Conservation (phyloP, 306 rosid genomes). For the Corylus americana region DNA sequence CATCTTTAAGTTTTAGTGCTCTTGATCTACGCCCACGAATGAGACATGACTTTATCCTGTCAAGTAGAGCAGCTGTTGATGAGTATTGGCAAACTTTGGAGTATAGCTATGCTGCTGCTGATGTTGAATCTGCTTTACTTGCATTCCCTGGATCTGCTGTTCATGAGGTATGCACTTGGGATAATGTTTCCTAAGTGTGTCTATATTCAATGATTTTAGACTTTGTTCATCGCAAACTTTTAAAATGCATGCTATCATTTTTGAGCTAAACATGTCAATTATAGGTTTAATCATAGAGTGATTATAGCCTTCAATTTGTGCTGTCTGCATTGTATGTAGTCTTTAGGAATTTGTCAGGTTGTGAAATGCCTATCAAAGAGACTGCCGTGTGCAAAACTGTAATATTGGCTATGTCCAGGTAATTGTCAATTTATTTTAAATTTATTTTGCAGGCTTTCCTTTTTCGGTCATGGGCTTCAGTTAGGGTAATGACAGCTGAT, state of each 20-base stretch:
- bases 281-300: slow-evolving; percentile 3
- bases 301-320: neutral
- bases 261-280: slow-evolving; percentile 12
- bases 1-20: slow-evolving; percentile 53
- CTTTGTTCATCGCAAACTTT: slow-evolving; percentile 10
- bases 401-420: slow-evolving; percentile 4
- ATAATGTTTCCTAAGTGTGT: slow-evolving; percentile 9
- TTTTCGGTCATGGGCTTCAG: slow-evolving; percentile 82
- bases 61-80: slow-evolving; percentile 72
- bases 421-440: neutral
- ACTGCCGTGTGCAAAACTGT: slow-evolving; percentile 1
- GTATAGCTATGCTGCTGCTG: slow-evolving; percentile 83
- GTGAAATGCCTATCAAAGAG: neutral
- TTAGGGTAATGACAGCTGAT: slow-evolving; percentile 77
- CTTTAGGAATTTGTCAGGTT: neutral
- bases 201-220: slow-evolving; percentile 15
- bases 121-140: slow-evolving; percentile 67
- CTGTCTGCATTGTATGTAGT: neutral
- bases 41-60: slow-evolving; percentile 89
- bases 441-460: slow-evolving; percentile 53
- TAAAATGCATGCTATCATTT: slow-evolving; percentile 9
- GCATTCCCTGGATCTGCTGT: slow-evolving; percentile 97
- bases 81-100: slow-evolving; percentile 94
- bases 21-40: slow-evolving; percentile 89
- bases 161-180: slow-evolving; percentile 56